Base-by-base conservation (phyloP, 129 eudicot species). In the Oenanthe sinensis region DNA sequence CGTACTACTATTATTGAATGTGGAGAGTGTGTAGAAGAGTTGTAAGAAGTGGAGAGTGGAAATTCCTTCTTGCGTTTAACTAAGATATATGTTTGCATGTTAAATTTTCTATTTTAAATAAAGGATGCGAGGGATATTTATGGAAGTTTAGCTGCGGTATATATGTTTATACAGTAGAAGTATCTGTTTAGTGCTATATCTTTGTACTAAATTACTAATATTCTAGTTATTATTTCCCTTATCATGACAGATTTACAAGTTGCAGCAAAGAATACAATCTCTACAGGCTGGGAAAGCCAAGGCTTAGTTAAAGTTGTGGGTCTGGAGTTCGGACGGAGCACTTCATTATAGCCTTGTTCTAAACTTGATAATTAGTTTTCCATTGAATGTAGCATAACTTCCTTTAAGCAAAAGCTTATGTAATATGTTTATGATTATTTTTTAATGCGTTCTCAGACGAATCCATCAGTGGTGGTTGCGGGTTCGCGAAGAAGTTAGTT, bases 261-360 rank as follows among this genome's bases (percentile, higher is more conserved):
- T 87, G 44, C 98, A 93, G 77, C 98, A 93, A 85, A 89, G 93
- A 85, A 87, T 90, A 79, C 96, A 93, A 75, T 76, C 94, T 39
- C 85, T 86, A 76, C 98, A 93, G 76, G 91, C 96, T 81, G 94
- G 98, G 81, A 93, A 93, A 80, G 92, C 83, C 52, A 93, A 90
- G 92, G 96, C 86, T 46, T 90, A 77, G 81, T 77, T 14, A 39
- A 39, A 39, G 42, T 83, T 55, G 14, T 14, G 9, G 62, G 60
- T 39, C 4, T 39, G 42, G 42, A 39, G 4, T 74, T 20, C 42
- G 17, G 0, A 10, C 17, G 3, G 28, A 10, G 16, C 0, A 22
- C 39, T 44, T 44, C 4, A 0, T 26, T 72, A 22, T 4, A 47
- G 4, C 42, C 4, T 37, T 11, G 75, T 40, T 40, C 22, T 71